phyloP scores from a whole-genome alignment of 768 basidiomycete genomes.

The Collybia sordida region DNA sequence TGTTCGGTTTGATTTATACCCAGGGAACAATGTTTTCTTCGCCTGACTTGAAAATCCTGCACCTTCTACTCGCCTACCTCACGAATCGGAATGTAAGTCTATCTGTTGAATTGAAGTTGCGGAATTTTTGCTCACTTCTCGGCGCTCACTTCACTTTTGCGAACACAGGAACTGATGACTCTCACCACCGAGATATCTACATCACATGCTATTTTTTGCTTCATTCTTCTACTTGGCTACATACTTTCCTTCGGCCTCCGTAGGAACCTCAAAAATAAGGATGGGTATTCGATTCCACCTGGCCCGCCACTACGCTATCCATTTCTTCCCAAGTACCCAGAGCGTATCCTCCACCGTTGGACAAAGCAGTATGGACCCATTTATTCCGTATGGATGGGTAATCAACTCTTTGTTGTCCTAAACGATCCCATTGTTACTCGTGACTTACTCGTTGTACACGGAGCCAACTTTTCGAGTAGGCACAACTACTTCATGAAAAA shows the following conservation, averaged over 20 bases:
- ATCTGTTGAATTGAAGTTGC: too few relatives aligned
- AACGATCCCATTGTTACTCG: constrained; percentile 31
- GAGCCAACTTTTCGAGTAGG: constrained; percentile 32
- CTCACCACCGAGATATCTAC: too few relatives aligned
- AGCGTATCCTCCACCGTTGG: constrained; percentile 31
- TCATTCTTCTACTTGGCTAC: too few relatives aligned
- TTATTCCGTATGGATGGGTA: constrained; percentile 37
- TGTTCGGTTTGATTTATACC: too few relatives aligned
- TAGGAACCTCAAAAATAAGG: constrained; percentile 13
- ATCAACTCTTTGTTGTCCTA: constrained; percentile 35
- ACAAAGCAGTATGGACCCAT: constrained; percentile 30
- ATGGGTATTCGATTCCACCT: constrained; percentile 22
- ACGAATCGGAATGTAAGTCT: too few relatives aligned
- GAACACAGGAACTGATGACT: too few relatives aligned
- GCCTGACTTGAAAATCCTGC: too few relatives aligned
- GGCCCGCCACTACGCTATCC: constrained; percentile 26
- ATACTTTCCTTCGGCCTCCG: constrained; percentile 13
- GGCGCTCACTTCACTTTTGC: too few relatives aligned
- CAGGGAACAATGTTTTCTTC: too few relatives aligned
- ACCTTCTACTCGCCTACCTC: too few relatives aligned
- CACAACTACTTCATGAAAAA: constrained; percentile 35
- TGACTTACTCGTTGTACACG: constrained; percentile 35
- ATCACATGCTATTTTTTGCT: too few relatives aligned
- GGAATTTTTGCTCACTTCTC: too few relatives aligned
- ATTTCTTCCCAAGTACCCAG: constrained; percentile 33